phyloP scores from a whole-genome alignment of 169 alveolate genomes.

The Eimeria falciformis region DNA sequence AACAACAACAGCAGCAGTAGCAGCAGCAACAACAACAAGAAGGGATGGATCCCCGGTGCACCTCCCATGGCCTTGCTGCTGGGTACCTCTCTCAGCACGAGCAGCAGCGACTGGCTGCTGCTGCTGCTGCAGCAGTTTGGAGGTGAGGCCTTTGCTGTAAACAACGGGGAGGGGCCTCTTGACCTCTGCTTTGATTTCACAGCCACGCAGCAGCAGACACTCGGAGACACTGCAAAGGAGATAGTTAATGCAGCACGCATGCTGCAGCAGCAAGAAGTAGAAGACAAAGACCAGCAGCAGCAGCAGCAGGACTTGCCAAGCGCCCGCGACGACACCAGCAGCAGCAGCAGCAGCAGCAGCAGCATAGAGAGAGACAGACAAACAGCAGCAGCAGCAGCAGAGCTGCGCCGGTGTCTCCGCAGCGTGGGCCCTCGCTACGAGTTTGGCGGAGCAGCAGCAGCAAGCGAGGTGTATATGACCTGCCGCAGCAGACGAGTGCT shows the following conservation, averaged over 20 bases:
- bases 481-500: slow-evolving; percentile 31
- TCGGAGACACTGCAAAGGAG: not conserved
- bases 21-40: not conserved
- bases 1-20: slow-evolving; percentile 14
- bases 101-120: slow-evolving; percentile 63
- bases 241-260: not conserved
- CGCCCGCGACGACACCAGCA: too few relatives aligned
- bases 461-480: not conserved
- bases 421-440: not conserved
- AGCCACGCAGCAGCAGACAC: slow-evolving; percentile 19
- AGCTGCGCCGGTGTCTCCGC: not conserved
- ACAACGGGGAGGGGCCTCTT: slow-evolving; percentile 42
- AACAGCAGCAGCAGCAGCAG: slow-evolving; percentile 22
- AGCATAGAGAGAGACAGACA: not conserved
- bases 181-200: not conserved
- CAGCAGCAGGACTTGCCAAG: not conserved
- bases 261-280: slow-evolving; percentile 31
- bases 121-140: slow-evolving; percentile 54
- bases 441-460: slow-evolving; percentile 23
- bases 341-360: slow-evolving; percentile 21
- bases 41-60: slow-evolving; percentile 26
- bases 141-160: not conserved
- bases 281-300: not conserved
- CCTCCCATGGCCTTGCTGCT: slow-evolving; percentile 27
- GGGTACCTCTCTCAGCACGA: slow-evolving; percentile 11